These are phyloP conservation scores for Babesia sp. DNA, from an alignment of 169 alveolate species.

Conservation along the genomic window DNA sequence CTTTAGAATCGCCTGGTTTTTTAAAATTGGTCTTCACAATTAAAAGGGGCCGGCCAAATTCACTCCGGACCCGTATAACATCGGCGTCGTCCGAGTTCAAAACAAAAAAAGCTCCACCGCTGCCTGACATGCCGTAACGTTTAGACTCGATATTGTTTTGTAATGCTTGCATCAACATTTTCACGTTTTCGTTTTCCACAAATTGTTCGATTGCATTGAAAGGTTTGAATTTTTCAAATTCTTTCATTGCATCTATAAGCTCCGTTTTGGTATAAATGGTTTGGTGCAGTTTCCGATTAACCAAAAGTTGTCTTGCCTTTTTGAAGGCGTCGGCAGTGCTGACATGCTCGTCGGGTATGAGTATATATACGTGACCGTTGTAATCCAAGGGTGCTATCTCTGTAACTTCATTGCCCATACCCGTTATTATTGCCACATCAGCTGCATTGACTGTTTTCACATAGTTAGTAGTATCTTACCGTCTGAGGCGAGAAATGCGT, in stretches of 20 bases:
- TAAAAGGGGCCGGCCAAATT: conserved; percentile 31
- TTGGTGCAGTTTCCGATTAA: background rate
- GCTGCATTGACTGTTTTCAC: background rate
- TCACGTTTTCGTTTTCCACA: conserved; percentile 17
- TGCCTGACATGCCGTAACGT: conserved; percentile 54
- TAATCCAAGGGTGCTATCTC: conserved; percentile 1
- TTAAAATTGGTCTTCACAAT: conserved; percentile 57
- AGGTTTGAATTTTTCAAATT: conserved; percentile 10
- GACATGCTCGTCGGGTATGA: conserved; percentile 58
- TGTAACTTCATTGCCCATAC: conserved; percentile 50
- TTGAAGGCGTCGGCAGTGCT: conserved; percentile 28
- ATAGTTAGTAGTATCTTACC: conserved; percentile 10
- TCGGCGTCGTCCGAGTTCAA: conserved; percentile 38
- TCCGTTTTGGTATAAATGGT: background rate
- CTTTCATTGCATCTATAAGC: background rate
- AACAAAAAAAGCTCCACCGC: conserved; percentile 56
- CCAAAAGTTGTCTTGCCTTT: conserved; percentile 25
- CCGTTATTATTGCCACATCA: conserved; percentile 35
- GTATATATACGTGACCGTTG: conserved; percentile 30
- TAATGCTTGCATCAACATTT: conserved; percentile 1
- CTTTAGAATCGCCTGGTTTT: conserved; percentile 10
- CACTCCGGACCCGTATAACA: conserved; percentile 17
- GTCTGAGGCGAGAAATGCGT: conserved; percentile 55
- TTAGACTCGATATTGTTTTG: background rate
- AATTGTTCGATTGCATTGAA: conserved; percentile 53